Evolutionary conservation across 345 rosid species (phyloP), one percentile per base, ranked within the genome.

Genomic region (Pelargonium nanum): DNA sequence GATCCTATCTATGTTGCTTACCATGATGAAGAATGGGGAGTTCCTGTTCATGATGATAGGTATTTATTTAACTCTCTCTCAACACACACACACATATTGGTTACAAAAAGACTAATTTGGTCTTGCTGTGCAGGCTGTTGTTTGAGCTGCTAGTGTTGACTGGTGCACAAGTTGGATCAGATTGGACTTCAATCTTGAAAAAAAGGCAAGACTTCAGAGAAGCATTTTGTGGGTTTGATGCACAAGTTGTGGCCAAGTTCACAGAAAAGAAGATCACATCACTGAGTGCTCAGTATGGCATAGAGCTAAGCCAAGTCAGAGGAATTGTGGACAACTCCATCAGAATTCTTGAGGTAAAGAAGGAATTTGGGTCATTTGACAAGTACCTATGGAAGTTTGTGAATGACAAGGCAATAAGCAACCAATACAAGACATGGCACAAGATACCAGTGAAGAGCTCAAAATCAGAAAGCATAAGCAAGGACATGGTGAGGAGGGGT

Each of bases 11-110:
- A 79, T 21, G 77, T 81, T 44, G 75, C 80, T 65, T 84, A 84
- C 58, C 89, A 84, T 69, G 89, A 84, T 52, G 70, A 77, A 60
- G 86, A 81, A 76, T 84, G 89, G 89, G 89, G 89, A 64, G 89
- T 74, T 61, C 86, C 89, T 6, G 71, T 68, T 55, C 89, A 74
- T 40, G 77, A 84, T 70, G 83, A 81, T 58, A 67, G 71, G 88
- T 83, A 70, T 6, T 20, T n/a, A 25, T 23, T 24, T 56, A 28
- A 22, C 61, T 54, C 22, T 69, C 19, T 61, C 57, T 53, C 7
- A n/a, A n/a, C n/a, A n/a, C n/a, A n/a, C n/a, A n/a, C n/a, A n/a
- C n/a, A n/a, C n/a, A n/a, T n/a, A n/a, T n/a, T n/a, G n/a, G n/a
- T 4, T 34, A 9, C 7, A 34, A 4, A 15, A 4, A 4, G 45